A percentile compares a stretch with the other conserved stretches of the same genome.
Evolutionary conservation across 2,329 filamentous ascomycete species (phyloP).

Genomic region (Claviceps capensis): DNA sequence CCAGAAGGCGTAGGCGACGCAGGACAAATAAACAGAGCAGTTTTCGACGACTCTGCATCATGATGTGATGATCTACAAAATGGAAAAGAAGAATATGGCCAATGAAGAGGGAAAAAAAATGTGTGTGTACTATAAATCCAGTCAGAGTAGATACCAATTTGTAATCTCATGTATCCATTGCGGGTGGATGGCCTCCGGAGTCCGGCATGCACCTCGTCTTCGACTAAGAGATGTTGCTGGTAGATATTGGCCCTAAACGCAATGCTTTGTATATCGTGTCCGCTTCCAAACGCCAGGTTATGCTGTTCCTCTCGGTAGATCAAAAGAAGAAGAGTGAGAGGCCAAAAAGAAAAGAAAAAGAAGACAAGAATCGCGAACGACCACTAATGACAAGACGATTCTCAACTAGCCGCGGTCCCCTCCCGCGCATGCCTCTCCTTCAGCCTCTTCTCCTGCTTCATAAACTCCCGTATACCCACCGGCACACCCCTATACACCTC

Average conservation of each 20-base stretch:
- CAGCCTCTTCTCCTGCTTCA: slow-evolving; percentile 88
- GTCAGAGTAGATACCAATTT: neutral
- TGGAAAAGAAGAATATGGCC: neutral
- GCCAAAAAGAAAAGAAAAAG: neutral
- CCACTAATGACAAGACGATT: neutral
- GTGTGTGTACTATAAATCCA: neutral
- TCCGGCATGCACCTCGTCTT: too few species aligned
- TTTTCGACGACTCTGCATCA: neutral
- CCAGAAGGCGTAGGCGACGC: slow-evolving; percentile 3
- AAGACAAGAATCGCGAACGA: neutral
- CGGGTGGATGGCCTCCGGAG: too few species aligned
- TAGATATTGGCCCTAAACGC: neutral
- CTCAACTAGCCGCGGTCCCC: slow-evolving; percentile 27
- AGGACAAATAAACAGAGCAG: neutral
- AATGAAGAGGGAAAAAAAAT: neutral
- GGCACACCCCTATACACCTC: slow-evolving; percentile 70
- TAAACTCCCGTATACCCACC: slow-evolving; percentile 89
- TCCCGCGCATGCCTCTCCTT: slow-evolving; percentile 58
- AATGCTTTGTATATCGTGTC: neutral
- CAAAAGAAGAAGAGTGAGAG: neutral
- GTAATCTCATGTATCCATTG: neutral
- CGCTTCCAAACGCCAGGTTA: neutral
- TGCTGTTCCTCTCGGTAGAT: neutral
- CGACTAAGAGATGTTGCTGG: neutral
- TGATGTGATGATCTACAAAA: neutral